phyloP scores from a whole-genome alignment of 345 rosid species.

The Cardiospermum halicacabum region DNA sequence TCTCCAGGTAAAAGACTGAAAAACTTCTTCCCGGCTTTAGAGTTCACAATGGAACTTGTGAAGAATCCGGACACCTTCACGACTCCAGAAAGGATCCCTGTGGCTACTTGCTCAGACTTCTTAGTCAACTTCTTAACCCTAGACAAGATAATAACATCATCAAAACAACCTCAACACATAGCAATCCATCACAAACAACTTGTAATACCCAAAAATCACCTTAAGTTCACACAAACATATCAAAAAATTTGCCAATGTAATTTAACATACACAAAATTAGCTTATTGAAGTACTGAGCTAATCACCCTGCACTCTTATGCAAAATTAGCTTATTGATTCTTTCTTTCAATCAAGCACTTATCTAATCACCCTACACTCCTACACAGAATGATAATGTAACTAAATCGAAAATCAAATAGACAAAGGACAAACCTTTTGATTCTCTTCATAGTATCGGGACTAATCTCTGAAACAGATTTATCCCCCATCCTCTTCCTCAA shows the following conservation, averaged over 20 bases:
- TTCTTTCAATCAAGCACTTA: no score
- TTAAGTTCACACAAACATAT: no score
- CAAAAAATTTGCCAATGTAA: no score
- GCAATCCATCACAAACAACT: neutral
- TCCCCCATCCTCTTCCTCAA: slow-evolving; percentile 48
- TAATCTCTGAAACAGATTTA: slow-evolving; percentile 40
- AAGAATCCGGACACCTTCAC: slow-evolving; percentile 73
- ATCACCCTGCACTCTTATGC: no score
- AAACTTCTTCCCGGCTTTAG: slow-evolving; percentile 77
- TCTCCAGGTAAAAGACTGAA: slow-evolving; percentile 84
- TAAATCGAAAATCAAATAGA: neutral
- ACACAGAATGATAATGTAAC: no score
- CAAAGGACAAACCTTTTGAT: slow-evolving; percentile 75
- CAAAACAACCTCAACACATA: neutral
- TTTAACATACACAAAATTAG: no score
- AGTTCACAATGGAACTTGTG: slow-evolving; percentile 76
- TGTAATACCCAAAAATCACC: no score
- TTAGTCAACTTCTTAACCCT: slow-evolving; percentile 87
- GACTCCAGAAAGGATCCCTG: slow-evolving; percentile 76
- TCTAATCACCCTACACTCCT: no score
- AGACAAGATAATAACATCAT: slow-evolving; percentile 6
- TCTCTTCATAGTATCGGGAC: slow-evolving; percentile 58
- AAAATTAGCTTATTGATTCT: no score
- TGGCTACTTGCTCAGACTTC: slow-evolving; percentile 75
- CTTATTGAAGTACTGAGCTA: no score